Conservation (phyloP, 2,329 filamentous ascomycete species). For the Ophiostoma ulmi region DNA sequence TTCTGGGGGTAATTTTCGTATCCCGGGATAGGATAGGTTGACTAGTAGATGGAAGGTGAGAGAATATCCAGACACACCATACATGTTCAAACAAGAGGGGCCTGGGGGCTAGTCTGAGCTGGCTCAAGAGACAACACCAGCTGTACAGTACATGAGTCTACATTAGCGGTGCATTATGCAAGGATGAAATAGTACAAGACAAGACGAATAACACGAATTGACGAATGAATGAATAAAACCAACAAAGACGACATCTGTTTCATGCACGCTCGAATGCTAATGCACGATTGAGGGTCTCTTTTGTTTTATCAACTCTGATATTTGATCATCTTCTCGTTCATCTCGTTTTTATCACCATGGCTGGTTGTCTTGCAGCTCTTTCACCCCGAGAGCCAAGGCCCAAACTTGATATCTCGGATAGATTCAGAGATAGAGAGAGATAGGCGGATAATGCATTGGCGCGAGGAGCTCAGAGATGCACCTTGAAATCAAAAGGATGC, state of each 20-base stretch:
- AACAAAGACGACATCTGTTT: neutral
- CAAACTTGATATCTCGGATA: neutral
- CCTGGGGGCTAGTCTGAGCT: neutral
- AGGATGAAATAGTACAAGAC: constrained; percentile 7
- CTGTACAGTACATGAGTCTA: constrained; percentile 1
- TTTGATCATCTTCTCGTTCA: neutral
- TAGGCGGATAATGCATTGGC: neutral
- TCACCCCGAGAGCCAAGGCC: neutral
- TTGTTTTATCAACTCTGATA: neutral
- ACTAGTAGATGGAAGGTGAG: neutral
- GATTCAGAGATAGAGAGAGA: neutral
- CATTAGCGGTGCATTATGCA: constrained; percentile 16
- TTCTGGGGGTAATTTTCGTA: neutral
- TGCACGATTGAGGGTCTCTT: constrained; percentile 11
- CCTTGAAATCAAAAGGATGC: neutral
- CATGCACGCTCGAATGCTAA: constrained; percentile 11
- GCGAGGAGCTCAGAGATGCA: no score
- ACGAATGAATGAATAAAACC: neutral
- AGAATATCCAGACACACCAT: constrained; percentile 8
- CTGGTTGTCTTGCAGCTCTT: neutral
- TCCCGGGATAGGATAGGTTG: neutral
- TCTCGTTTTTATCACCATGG: neutral
- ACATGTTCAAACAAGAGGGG: neutral
- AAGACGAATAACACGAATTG: neutral
- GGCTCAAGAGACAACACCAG: neutral